Conservation (phyloP, 108 stramenopile species). For the Cylindrotheca fusiformis region DNA sequence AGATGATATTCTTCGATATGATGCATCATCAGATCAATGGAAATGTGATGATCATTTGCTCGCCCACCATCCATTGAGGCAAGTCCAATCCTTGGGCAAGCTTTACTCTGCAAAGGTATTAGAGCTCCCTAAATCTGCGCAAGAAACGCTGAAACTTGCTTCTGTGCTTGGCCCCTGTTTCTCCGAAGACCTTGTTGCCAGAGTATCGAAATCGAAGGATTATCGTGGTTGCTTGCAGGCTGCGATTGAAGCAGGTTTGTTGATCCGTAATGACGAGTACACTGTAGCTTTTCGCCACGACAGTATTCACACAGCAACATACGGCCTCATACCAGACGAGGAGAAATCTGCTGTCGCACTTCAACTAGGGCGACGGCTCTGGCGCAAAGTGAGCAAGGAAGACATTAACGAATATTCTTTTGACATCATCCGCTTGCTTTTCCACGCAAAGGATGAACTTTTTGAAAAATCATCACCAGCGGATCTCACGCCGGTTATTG, state of each 20-base stretch:
- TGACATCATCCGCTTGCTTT: neutral
- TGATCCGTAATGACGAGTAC: neutral
- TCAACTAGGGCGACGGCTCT: neutral
- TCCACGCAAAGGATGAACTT: neutral
- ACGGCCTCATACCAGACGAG: neutral
- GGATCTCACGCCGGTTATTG: neutral
- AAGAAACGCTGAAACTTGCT: conserved; percentile 1
- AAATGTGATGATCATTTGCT: conserved; percentile 5
- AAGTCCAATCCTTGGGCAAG: neutral
- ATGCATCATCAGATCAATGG: conserved; percentile 4
- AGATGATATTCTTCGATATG: neutral
- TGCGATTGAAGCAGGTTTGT: neutral
- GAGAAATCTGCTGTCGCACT: neutral
- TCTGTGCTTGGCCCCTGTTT: neutral
- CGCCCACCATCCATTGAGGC: conserved; percentile 1
- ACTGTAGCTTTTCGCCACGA: neutral
- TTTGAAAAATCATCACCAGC: neutral
- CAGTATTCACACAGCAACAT: conserved; percentile 1
- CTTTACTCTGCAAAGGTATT: neutral
- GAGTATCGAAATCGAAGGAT: neutral
- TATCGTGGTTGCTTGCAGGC: neutral
- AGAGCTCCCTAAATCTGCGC: neutral
- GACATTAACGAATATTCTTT: neutral
- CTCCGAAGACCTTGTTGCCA: neutral
- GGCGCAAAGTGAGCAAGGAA: neutral